Evolutionary conservation across 768 basidiomycete species (phyloP), one percentile per base, ranked within the genome.

Genomic region (Macrolepiota dolichaula): DNA sequence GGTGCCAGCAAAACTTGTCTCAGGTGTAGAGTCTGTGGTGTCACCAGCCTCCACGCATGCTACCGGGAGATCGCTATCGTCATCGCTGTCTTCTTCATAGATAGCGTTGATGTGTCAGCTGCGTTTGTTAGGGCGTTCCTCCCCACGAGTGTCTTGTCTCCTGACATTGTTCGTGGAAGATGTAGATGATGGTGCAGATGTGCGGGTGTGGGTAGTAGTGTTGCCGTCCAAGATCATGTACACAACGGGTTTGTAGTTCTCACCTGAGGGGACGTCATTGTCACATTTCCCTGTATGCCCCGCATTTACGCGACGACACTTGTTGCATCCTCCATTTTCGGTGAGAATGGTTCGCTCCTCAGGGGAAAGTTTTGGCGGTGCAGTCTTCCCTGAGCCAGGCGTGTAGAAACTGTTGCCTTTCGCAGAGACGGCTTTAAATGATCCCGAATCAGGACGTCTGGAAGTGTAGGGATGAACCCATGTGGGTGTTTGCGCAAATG

Each of bases 321-420:
- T 60, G 2, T 38, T 37, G 32, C 53, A 61, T 2, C 59, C 52
- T 42, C 25, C 19, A 32, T 61, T 53, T 13, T 57, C 57, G 1
- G 11, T 50, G 6, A 57, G 36, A 15, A 63, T 47, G 3, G n/a
- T n/a, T 3, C 27, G 12, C 36, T 63, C 62, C 13, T 38, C 42
- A 1, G 2, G 12, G 3, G 19, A 22, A 10, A 63, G 51, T 24
- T 38, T 56, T 1, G 47, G 36, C 1, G 40, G 55, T 1, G 40
- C 24, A 3, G 40, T 17, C 5, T 2, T 1, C 7, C 17, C 27
- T 22, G 22, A 27, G 7, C 22, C 55, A 12, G 27, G 50, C 7
- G 12, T 22, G 29, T 3, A 51, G 25, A 25, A 3, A 2, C 5
- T 2, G 3, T 25, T 13, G 6, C 25, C 7, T 29, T 2, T 27